Conservation (phyloP, 495 filamentous ascomycete genomes). For the Daldinia concentrica region DNA sequence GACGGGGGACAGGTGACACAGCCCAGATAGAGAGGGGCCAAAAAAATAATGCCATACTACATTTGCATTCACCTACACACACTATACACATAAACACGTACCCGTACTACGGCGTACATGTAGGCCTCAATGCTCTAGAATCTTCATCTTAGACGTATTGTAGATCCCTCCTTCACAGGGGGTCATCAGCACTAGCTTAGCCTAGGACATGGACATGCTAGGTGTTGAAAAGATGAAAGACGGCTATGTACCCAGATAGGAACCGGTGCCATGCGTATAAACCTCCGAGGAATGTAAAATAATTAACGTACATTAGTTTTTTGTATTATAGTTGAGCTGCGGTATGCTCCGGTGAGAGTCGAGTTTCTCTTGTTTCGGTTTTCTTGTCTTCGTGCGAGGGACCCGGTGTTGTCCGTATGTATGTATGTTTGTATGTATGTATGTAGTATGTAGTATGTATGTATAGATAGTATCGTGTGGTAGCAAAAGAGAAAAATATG, state of each 20-base stretch:
- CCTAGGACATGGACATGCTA: conserved; percentile 6
- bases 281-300: conserved; percentile 15
- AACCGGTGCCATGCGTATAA: conserved; percentile 11
- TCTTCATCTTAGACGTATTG: conserved; percentile 32
- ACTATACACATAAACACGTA: conserved; percentile 29
- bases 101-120: conserved; percentile 42
- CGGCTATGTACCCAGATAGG: conserved; percentile 12
- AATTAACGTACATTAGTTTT: conserved; percentile 24
- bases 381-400: background rate
- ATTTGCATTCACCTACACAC: conserved; percentile 10
- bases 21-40: conserved; percentile 29
- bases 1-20: conserved; percentile 33
- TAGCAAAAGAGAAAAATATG: conserved; percentile 11
- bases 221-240: conserved; percentile 10
- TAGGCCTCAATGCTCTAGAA: conserved; percentile 41
- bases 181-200: conserved; percentile 32
- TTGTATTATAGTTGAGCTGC: background rate
- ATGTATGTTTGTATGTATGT: conserved; percentile 8
- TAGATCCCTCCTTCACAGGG: conserved; percentile 33
- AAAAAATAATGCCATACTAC: conserved; percentile 18
- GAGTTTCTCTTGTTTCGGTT: conserved; percentile 8
- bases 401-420: conserved; percentile 1
- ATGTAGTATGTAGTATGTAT: conserved; percentile 4
- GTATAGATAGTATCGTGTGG: conserved; percentile 1
- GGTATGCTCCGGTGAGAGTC: conserved; percentile 9